Evolutionary conservation across 495 filamentous ascomycete genomes (phyloP).

Genomic region (Lophiostoma macrostomum): DNA sequence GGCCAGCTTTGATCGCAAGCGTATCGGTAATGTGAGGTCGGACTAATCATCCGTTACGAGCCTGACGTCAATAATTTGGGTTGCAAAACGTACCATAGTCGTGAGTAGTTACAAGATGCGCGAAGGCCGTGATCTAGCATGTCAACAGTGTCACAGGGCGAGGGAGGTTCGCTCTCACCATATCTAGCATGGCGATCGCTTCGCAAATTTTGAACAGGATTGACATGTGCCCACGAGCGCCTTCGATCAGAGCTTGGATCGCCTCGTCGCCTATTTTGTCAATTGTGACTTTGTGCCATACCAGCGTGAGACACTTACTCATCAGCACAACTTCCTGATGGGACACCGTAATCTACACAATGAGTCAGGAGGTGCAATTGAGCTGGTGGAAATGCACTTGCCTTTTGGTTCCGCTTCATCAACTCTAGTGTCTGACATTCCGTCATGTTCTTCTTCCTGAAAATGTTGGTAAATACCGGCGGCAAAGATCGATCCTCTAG

Average conservation of each 20-base stretch:
- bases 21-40: conserved; percentile 72
- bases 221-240: conserved; percentile 64
- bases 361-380: conserved; percentile 2
- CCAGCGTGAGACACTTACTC: conserved; percentile 46
- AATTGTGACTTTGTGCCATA: neutral
- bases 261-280: conserved; percentile 50
- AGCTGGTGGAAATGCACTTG: neutral
- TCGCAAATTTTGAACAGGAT: conserved; percentile 76
- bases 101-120: conserved; percentile 68
- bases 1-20: conserved; percentile 73
- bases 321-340: conserved; percentile 76
- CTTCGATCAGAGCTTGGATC: conserved; percentile 65
- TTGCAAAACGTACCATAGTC: conserved; percentile 56
- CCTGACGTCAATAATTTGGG: neutral
- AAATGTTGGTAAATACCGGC: conserved; percentile 73
- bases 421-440: conserved; percentile 85
- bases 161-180: conserved; percentile 51
- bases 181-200: conserved; percentile 84
- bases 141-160: neutral
- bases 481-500: conserved; percentile 61
- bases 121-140: conserved; percentile 59
- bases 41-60: conserved; percentile 40
- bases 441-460: conserved; percentile 65
- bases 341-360: conserved; percentile 61
- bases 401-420: conserved; percentile 57